These are phyloP conservation scores for Draba incana DNA, from an alignment of 345 rosid species.

Conservation along the genomic window DNA sequence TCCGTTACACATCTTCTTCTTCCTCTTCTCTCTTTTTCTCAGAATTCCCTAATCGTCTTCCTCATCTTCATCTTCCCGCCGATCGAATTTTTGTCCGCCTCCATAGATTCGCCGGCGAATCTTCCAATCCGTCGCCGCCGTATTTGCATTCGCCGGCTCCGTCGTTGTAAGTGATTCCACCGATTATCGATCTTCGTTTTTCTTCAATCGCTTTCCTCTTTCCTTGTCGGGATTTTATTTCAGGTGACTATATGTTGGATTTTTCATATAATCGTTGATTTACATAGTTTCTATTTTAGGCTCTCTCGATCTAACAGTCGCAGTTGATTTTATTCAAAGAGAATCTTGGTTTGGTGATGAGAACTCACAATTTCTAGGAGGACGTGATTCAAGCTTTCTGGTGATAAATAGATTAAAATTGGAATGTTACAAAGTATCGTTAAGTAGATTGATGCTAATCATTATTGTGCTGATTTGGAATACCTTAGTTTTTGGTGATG, in stretches of 20 bases:
- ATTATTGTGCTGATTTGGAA: not conserved
- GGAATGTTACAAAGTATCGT: not conserved
- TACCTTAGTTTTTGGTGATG: not conserved
- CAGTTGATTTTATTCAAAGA: not conserved
- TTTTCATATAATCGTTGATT: not conserved
- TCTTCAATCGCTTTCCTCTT: slow-evolving; percentile 3
- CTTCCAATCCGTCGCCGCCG: slow-evolving; percentile 4
- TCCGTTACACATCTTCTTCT: slow-evolving; percentile 34
- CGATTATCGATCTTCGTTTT: not conserved
- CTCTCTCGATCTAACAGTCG: not conserved
- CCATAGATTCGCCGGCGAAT: slow-evolving; percentile 24
- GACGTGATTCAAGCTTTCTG: not conserved
- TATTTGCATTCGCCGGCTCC: slow-evolving; percentile 8
- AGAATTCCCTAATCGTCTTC: slow-evolving; percentile 6
- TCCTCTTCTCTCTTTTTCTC: slow-evolving; percentile 9
- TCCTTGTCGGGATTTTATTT: slow-evolving; percentile 32
- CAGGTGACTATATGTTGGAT: slow-evolving; percentile 31
- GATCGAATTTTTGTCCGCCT: not conserved
- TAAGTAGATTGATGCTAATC: not conserved
- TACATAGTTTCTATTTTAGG: slow-evolving; percentile 9
- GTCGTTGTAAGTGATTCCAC: slow-evolving; percentile 30
- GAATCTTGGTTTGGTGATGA: slow-evolving; percentile 3
- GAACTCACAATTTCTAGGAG: not conserved
- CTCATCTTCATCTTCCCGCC: not conserved
- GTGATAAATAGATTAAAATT: not conserved